Evolutionary conservation across 768 basidiomycete species (phyloP).

Genomic region (Lactarius sp.): DNA sequence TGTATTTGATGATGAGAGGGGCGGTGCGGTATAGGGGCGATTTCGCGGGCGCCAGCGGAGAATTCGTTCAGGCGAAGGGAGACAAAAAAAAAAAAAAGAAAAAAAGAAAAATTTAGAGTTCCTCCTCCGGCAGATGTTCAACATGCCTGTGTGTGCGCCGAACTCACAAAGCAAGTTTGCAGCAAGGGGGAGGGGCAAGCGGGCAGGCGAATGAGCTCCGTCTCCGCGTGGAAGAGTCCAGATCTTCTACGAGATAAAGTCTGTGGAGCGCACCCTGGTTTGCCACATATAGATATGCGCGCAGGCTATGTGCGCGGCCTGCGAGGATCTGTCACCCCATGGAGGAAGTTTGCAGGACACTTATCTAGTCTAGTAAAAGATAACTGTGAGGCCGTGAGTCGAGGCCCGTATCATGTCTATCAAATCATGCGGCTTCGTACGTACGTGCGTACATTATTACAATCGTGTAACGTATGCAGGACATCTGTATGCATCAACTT

Average conservation of each 20-base stretch:
- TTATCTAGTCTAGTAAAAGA: slow-evolving; percentile 1
- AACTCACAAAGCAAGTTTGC: not conserved
- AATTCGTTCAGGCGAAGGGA: not conserved
- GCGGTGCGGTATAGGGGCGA: slow-evolving; percentile 5
- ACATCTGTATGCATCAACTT: not conserved
- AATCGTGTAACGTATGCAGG: not conserved
- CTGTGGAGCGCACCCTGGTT: slow-evolving; percentile 10
- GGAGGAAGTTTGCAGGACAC: slow-evolving; percentile 2
- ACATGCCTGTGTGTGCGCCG: not conserved
- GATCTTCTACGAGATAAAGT: slow-evolving; percentile 25
- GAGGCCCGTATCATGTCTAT: slow-evolving; percentile 9
- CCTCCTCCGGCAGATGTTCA: not conserved
- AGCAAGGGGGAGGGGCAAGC: not conserved
- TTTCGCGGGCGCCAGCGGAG: slow-evolving; percentile 1
- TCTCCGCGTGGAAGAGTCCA: slow-evolving; percentile 12
- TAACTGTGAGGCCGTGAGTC: not conserved
- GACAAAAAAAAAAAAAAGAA: not conserved
- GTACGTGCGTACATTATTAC: slow-evolving; percentile 6
- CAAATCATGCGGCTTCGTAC: slow-evolving; percentile 17
- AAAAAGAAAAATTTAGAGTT: not conserved
- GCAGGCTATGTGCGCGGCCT: not conserved
- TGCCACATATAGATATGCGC: slow-evolving; percentile 7
- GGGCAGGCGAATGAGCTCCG: slow-evolving; percentile 1
- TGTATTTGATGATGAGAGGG: not conserved
- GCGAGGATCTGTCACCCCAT: slow-evolving; percentile 7